phyloP scores from a whole-genome alignment of 352 stramenopile genomes.

The Phytophthora constricta region DNA sequence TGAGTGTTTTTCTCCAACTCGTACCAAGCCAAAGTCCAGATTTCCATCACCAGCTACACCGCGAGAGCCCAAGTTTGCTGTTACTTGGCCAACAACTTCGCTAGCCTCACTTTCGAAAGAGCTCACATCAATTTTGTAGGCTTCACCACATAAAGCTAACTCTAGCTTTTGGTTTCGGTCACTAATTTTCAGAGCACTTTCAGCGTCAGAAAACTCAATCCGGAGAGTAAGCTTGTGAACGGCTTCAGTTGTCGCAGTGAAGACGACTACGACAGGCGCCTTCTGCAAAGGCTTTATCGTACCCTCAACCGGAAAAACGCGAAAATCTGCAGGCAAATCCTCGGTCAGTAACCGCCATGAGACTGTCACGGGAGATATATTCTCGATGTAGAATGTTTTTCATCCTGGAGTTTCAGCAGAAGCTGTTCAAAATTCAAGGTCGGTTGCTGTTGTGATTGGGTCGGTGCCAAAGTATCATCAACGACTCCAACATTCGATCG shows the following conservation, averaged over 20 bases:
- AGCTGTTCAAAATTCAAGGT: constrained; percentile 93
- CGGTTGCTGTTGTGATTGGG: constrained; percentile 14
- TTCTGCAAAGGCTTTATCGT: constrained; percentile 78
- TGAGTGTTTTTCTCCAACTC: constrained; percentile 89
- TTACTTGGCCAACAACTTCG: constrained; percentile 14
- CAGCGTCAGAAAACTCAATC: constrained; percentile 87
- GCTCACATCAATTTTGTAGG: constrained; percentile 92
- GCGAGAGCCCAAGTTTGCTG: not conserved
- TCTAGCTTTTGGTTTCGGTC: constrained; percentile 41
- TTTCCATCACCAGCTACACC: constrained; percentile 51
- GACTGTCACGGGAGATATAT: constrained; percentile 80
- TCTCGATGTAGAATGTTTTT: constrained; percentile 89
- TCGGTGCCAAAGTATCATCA: constrained; percentile 3
- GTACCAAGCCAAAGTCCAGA: constrained; percentile 92
- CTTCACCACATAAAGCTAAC: constrained; percentile 77
- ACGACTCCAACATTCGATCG: constrained; percentile 19
- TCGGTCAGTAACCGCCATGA: constrained; percentile 60
- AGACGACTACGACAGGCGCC: constrained; percentile 64
- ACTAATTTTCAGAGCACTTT: constrained; percentile 58
- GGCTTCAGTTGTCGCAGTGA: constrained; percentile 73
- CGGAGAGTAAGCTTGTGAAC: constrained; percentile 63
- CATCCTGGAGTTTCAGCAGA: constrained; percentile 88
- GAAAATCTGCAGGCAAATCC: constrained; percentile 66
- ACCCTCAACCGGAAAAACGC: constrained; percentile 75
- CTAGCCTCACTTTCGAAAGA: constrained; percentile 62